A percentile compares a stretch with the other conserved stretches of the same genome.
phyloP scores from a whole-genome alignment of 257 asterid species.

The Solanum chiquidenum region DNA sequence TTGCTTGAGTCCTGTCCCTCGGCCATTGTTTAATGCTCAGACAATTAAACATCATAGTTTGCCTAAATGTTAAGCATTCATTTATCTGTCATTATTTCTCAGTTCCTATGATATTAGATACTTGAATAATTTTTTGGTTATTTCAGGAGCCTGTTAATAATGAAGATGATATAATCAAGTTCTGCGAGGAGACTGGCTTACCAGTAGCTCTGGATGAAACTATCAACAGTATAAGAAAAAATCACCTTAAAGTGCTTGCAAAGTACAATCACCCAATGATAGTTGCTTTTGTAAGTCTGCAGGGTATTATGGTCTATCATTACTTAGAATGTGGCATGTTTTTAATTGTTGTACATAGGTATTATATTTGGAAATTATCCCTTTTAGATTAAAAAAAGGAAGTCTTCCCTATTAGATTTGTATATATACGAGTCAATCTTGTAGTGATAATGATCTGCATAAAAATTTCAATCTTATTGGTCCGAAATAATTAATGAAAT shows the following conservation, averaged over 20 bases:
- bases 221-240: conserved; percentile 35
- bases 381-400: not conserved
- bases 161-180: conserved; percentile 64
- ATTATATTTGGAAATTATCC: not conserved
- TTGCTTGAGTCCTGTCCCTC: not conserved
- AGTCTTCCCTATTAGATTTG: not conserved
- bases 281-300: conserved; percentile 59
- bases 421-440: not conserved
- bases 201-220: conserved; percentile 97
- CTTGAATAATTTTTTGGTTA: not conserved
- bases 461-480: not conserved
- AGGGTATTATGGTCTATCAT: not conserved
- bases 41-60: not conserved
- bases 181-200: conserved; percentile 74
- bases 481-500: not conserved
- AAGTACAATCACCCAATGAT: conserved; percentile 65
- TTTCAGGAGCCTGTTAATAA: conserved; percentile 80
- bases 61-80: not conserved
- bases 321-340: not conserved
- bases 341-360: not conserved
- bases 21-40: not conserved
- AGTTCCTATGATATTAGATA: not conserved
- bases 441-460: not conserved
- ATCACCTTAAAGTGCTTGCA: conserved; percentile 46
- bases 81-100: not conserved